A percentile compares a stretch with the other conserved stretches of the same genome.
Conservation (phyloP, 345 rosid species). For the Zanthoxylum bungeanum region DNA sequence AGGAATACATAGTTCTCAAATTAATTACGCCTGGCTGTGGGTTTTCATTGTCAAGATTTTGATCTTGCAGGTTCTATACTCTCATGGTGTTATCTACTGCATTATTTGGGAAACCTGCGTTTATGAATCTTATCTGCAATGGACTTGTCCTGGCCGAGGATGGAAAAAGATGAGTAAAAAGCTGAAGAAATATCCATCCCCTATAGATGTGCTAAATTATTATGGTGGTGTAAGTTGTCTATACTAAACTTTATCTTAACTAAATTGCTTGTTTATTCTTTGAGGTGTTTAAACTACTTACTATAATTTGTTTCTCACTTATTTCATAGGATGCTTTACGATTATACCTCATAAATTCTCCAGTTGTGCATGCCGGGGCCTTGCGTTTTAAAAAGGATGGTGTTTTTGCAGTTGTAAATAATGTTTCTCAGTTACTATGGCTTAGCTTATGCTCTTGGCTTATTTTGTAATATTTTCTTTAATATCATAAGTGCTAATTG, state of each 20-base stretch:
- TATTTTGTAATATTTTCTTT: background rate
- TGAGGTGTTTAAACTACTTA: slow-evolving; percentile 6
- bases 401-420: slow-evolving; percentile 89
- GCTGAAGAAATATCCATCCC: slow-evolving; percentile 86
- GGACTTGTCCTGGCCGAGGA: slow-evolving; percentile 98
- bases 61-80: slow-evolving; percentile 77
- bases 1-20: background rate
- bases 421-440: background rate
- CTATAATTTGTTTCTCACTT: too few relatives aligned
- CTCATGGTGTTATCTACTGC: slow-evolving; percentile 99
- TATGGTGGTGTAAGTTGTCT: slow-evolving; percentile 85
- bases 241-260: too few relatives aligned
- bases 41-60: background rate
- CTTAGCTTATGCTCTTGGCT: slow-evolving; percentile 3
- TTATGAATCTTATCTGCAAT: slow-evolving; percentile 90
- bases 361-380: slow-evolving; percentile 96
- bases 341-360: slow-evolving; percentile 91
- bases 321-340: slow-evolving; percentile 81
- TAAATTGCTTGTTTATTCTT: background rate
- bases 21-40: slow-evolving; percentile 1
- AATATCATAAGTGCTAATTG: background rate
- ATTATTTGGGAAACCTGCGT: slow-evolving; percentile 90
- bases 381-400: slow-evolving; percentile 94
- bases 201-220: slow-evolving; percentile 80
- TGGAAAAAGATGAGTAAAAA: slow-evolving; percentile 98